phyloP scores from a whole-genome alignment of 148 eudicot species.

The Pharnaceum exiguum region DNA sequence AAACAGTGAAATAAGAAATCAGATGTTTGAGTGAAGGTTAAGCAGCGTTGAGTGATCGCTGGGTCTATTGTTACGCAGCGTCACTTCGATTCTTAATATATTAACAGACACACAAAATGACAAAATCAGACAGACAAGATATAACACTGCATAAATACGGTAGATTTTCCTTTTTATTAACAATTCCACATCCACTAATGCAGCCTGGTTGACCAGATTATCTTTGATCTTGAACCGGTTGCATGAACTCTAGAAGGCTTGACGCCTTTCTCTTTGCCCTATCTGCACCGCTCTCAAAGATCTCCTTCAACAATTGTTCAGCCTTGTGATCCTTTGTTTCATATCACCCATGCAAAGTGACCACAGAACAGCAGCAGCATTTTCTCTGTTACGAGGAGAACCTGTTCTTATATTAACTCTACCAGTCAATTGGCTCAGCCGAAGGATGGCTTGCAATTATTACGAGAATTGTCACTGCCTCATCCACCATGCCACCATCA shows the following conservation, averaged over 20 bases:
- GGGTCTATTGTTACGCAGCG: no score
- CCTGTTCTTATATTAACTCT: constrained; percentile 79
- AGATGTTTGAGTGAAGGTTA: no score
- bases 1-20: no score
- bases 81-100: no score
- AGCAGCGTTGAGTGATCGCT: no score
- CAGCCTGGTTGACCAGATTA: no score
- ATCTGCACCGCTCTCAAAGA: constrained; percentile 76
- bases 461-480: constrained; percentile 81
- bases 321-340: constrained; percentile 66
- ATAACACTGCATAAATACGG: no score
- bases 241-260: constrained; percentile 70
- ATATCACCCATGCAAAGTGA: constrained; percentile 82
- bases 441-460: constrained; percentile 74
- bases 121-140: no score
- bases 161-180: no score
- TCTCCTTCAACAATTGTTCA: constrained; percentile 44
- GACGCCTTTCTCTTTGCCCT: constrained; percentile 85
- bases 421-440: constrained; percentile 72
- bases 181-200: no score
- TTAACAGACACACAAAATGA: no score
- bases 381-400: constrained; percentile 92
- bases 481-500: constrained; percentile 84
- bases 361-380: constrained; percentile 84
- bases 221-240: no score